phyloP scores from a whole-genome alignment of 2,329 filamentous ascomycete species.

The Ophiocordyceps robertsii region DNA sequence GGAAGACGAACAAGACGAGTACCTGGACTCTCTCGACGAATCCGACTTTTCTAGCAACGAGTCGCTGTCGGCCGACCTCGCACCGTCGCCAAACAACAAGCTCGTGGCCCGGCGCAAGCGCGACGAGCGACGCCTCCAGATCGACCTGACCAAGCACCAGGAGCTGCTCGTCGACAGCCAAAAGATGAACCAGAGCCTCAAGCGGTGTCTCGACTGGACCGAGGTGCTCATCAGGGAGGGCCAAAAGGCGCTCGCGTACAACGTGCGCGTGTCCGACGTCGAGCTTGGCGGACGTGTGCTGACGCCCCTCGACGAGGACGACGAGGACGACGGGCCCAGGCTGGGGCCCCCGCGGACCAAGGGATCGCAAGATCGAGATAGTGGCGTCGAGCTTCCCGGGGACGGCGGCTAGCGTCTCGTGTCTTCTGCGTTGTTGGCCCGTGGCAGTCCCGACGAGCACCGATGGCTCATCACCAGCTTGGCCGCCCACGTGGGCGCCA shows the following conservation, averaged over 20 bases:
- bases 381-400: slow-evolving; percentile 33
- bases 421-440: too few species aligned
- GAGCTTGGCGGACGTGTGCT: slow-evolving; percentile 72
- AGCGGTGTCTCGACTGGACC: slow-evolving; percentile 77
- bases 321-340: slow-evolving; percentile 28
- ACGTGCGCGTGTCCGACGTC: slow-evolving; percentile 65
- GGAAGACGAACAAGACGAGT: slow-evolving; percentile 28
- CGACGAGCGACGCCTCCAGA: slow-evolving; percentile 71
- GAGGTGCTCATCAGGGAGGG: slow-evolving; percentile 85
- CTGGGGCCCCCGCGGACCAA: slow-evolving; percentile 20
- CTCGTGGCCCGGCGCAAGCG: slow-evolving; percentile 39
- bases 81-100: slow-evolving; percentile 25
- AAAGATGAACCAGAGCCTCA: slow-evolving; percentile 90
- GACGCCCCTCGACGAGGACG: slow-evolving; percentile 52
- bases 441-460: too few species aligned
- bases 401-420: slow-evolving; percentile 20
- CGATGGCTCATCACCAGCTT: too few species aligned
- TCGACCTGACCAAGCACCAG: slow-evolving; percentile 80
- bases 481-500: not conserved
- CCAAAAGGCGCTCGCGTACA: slow-evolving; percentile 73
- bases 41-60: slow-evolving; percentile 31
- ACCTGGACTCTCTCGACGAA: slow-evolving; percentile 36
- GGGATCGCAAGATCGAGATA: slow-evolving; percentile 34
- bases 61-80: slow-evolving; percentile 14
- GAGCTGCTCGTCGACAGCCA: slow-evolving; percentile 81